Base-by-base conservation (phyloP, 1,139 yeast species). In the Diutina catenulata region DNA sequence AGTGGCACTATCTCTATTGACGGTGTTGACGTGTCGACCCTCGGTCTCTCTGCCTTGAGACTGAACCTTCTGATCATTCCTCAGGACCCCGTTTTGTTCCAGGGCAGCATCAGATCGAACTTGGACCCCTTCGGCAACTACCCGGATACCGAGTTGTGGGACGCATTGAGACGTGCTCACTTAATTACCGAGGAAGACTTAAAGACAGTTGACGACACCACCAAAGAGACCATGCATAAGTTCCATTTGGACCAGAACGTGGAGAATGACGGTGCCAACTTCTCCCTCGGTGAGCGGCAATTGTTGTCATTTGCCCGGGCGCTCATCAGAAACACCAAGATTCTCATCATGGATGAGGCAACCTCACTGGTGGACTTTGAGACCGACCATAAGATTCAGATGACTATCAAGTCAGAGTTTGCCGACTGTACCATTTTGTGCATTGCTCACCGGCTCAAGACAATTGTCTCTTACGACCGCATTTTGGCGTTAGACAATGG, bases 351-450 rank as follows among this genome's bases (percentile, higher is more conserved):
- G 42, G 94, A 82, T 53, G 94, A 82, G 55, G 93, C 94, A 13
- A 82, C 94, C 0, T 80, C 93, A 0, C 75, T 82, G 8, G 91
- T 82, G 32, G 94, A 82, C 53, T 79, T 77, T 50, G 83, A 76
- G 46, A 80, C 93, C 0, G 93, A 82, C 55, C 63, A 71, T 14
- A 71, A 70, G 52, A 79, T 83, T 47, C 94, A 82, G 56, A 49
- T 60, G 4, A 76, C 84, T 23, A 79, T 81, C 44, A 62, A 64
- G 9, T 59, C 58, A 10, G 87, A 80, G 51, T 81, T 82, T 50
- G 51, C 60, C 9, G 56, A 72, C 24, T 77, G 88, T 53, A 81
- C 93, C 0, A 76, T 80, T 39, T 59, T 82, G 49, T 80, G 88
- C 51, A 80, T 82, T 57, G 93, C 94, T 4, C 94, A 82, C 52